A percentile compares a stretch with the other conserved stretches of the same genome.
phyloP scores from a whole-genome alignment of 2,329 filamentous ascomycete species.

The Diaporthe nobilis region DNA sequence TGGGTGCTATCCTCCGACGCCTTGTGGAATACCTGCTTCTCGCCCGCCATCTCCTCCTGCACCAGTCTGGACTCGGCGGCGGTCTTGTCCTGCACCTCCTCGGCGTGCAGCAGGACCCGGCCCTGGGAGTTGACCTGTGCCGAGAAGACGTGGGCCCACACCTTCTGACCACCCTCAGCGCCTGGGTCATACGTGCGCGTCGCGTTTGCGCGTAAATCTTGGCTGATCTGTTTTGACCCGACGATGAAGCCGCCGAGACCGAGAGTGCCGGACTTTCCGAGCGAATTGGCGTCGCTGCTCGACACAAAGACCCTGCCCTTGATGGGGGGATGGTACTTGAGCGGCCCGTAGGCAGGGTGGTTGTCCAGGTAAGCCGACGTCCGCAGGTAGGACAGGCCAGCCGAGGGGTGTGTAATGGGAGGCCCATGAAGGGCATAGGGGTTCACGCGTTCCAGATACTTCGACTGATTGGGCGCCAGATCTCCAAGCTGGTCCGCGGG shows the following conservation, averaged over 20 bases:
- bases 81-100: slow-evolving; percentile 50
- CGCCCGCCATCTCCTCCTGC: slow-evolving; percentile 60
- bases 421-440: slow-evolving; percentile 69
- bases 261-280: slow-evolving; percentile 55
- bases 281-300: not conserved
- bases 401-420: slow-evolving; percentile 74
- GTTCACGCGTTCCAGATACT: slow-evolving; percentile 49
- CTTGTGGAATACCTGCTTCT: slow-evolving; percentile 52
- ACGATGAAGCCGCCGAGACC: slow-evolving; percentile 70
- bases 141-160: slow-evolving; percentile 62
- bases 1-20: slow-evolving; percentile 41
- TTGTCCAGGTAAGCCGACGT: slow-evolving; percentile 69
- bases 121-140: slow-evolving; percentile 66
- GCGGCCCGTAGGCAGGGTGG: slow-evolving; percentile 73
- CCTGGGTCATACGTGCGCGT: slow-evolving; percentile 60
- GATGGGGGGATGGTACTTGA: slow-evolving; percentile 63
- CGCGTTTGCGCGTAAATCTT: not conserved
- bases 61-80: slow-evolving; percentile 57
- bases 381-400: slow-evolving; percentile 73
- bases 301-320: slow-evolving; percentile 59
- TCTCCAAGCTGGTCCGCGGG: slow-evolving; percentile 45
- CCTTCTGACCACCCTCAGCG: slow-evolving; percentile 67
- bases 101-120: slow-evolving; percentile 61
- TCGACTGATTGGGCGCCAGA: slow-evolving; percentile 43
- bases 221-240: slow-evolving; percentile 49